phyloP scores from a whole-genome alignment of 2,329 filamentous ascomycete genomes.

The Hyphodiscus sp. region DNA sequence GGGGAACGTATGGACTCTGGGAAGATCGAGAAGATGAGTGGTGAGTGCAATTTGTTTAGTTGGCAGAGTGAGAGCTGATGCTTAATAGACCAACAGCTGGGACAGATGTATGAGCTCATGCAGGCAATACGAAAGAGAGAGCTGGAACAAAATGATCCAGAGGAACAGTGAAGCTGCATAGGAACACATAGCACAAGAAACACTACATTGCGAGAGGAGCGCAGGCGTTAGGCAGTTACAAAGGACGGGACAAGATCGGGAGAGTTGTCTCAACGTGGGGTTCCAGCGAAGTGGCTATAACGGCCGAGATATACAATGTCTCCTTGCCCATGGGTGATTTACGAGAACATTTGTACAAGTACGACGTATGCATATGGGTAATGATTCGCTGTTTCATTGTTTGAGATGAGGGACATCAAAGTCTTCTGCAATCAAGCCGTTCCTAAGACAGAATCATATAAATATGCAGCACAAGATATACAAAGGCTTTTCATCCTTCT shows the following conservation, averaged over 20 bases:
- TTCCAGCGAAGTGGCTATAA: too few relatives aligned
- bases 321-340: too few relatives aligned
- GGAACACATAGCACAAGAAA: not conserved
- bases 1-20: constrained; percentile 75
- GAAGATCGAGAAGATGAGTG: constrained; percentile 92
- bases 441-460: not conserved
- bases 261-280: too few relatives aligned
- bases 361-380: not conserved
- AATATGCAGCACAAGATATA: not conserved
- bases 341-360: constrained; percentile 1
- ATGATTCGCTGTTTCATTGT: too few relatives aligned
- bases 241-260: not conserved
- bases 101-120: constrained; percentile 93
- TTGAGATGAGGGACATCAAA: too few relatives aligned
- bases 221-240: too few relatives aligned
- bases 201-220: not conserved
- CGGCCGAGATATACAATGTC: too few relatives aligned
- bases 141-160: constrained; percentile 16
- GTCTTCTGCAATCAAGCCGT: not conserved
- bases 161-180: not conserved
- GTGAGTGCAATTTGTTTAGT: constrained; percentile 42
- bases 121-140: constrained; percentile 56
- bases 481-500: too few relatives aligned
- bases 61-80: constrained; percentile 4
- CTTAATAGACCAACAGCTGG: constrained; percentile 75